phyloP scores from a whole-genome alignment of 371 early-diverging fungal genomes.

The Phascolomyces articulosus region DNA sequence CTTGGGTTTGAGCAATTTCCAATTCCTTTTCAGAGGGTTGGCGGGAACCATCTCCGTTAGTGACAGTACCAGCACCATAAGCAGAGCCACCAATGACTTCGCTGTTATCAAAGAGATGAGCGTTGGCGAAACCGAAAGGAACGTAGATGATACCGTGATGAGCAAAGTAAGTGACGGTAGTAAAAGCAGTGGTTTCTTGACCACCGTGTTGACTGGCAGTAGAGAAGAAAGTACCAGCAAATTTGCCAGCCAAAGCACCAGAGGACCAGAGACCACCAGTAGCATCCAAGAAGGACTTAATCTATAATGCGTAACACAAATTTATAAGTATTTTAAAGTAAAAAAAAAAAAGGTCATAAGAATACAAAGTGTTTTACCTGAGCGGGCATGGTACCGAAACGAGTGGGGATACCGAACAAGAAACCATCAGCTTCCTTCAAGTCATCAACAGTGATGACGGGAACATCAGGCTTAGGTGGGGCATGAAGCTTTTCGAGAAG shows the following conservation, averaged over 20 bases:
- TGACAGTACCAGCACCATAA: slow-evolving; percentile 72
- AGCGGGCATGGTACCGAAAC: slow-evolving; percentile 69
- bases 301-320: no score
- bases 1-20: slow-evolving; percentile 61
- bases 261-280: slow-evolving; percentile 70
- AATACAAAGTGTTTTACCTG: no score
- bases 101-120: slow-evolving; percentile 35
- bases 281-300: slow-evolving; percentile 64
- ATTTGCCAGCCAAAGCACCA: slow-evolving; percentile 64
- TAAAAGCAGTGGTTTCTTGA: slow-evolving; percentile 68
- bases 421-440: slow-evolving; percentile 76
- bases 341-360: no score
- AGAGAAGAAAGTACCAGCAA: slow-evolving; percentile 70
- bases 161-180: slow-evolving; percentile 63
- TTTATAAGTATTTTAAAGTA: no score
- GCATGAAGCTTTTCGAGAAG: slow-evolving; percentile 75
- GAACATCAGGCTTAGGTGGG: slow-evolving; percentile 59
- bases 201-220: slow-evolving; percentile 72
- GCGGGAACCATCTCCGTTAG: slow-evolving; percentile 58
- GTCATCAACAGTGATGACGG: slow-evolving; percentile 61
- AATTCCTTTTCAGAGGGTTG: slow-evolving; percentile 62
- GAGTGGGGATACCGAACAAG: slow-evolving; percentile 76
- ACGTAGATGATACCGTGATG: slow-evolving; percentile 79
- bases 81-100: slow-evolving; percentile 62
- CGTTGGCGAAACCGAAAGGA: slow-evolving; percentile 58